These are phyloP conservation scores for Coemansia sp. DNA, from an alignment of 192 early-diverging fungal species.

Conservation along the genomic window DNA sequence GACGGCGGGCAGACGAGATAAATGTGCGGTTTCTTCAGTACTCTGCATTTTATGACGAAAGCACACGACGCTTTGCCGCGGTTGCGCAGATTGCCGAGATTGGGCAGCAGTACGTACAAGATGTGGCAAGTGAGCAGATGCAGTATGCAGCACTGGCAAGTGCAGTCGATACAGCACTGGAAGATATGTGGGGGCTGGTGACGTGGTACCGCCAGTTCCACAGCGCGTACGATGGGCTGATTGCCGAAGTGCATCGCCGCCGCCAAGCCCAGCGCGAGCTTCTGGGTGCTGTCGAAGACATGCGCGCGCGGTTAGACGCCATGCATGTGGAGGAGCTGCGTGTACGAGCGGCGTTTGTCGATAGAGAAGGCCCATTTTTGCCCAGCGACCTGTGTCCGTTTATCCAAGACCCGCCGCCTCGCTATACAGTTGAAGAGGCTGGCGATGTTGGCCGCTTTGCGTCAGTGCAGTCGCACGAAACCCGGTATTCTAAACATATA, in stretches of 20 bases:
- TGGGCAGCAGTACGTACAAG: slow-evolving; percentile 13
- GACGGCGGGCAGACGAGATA: slow-evolving; percentile 40
- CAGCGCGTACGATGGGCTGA: slow-evolving; percentile 47
- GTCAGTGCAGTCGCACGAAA: slow-evolving; percentile 53
- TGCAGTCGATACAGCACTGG: slow-evolving; percentile 27
- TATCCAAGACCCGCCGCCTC: slow-evolving; percentile 52
- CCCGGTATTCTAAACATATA: slow-evolving; percentile 26
- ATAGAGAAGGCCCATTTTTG: slow-evolving; percentile 37
- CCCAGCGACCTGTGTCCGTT: slow-evolving; percentile 57
- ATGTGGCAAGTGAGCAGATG: slow-evolving; percentile 18
- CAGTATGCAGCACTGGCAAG: slow-evolving; percentile 14
- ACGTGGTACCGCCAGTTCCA: slow-evolving; percentile 53
- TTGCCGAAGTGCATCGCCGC: slow-evolving; percentile 48
- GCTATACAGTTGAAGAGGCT: slow-evolving; percentile 43
- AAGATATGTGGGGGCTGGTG: slow-evolving; percentile 46
- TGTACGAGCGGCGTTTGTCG: slow-evolving; percentile 37
- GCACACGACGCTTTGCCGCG: slow-evolving; percentile 19
- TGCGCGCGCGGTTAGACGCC: slow-evolving; percentile 39
- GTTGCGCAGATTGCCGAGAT: slow-evolving; percentile 22
- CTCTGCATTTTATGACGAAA: slow-evolving; percentile 41
- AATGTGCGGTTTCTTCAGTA: slow-evolving; percentile 46
- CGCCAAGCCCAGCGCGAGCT: slow-evolving; percentile 37
- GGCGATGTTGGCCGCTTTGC: slow-evolving; percentile 31
- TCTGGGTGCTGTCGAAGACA: slow-evolving; percentile 38
- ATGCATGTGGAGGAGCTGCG: slow-evolving; percentile 38